phyloP scores from a whole-genome alignment of 2,329 filamentous ascomycete genomes.

The Cladosporium cucumerinum region DNA sequence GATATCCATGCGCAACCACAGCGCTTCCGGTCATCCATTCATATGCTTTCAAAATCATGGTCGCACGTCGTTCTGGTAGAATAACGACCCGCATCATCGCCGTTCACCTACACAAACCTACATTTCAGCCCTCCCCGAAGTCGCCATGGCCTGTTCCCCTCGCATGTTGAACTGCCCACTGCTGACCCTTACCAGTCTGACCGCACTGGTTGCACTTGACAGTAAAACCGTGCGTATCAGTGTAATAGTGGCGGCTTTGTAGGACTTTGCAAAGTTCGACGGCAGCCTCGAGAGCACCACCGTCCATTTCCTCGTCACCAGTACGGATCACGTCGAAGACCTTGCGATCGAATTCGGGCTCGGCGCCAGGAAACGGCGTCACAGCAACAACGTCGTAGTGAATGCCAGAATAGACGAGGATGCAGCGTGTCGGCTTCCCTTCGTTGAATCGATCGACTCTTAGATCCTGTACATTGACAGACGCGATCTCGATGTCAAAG shows the following conservation, averaged over 20 bases:
- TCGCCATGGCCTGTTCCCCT: conserved; percentile 57
- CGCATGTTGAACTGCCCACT: conserved; percentile 61
- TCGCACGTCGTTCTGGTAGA: background rate
- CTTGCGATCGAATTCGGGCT: conserved; percentile 75
- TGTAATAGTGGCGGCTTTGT: conserved; percentile 75
- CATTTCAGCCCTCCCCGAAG: conserved; percentile 45
- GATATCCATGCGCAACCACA: background rate
- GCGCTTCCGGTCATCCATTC: background rate
- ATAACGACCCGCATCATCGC: background rate
- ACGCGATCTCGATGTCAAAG: conserved; percentile 81
- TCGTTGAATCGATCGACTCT: conserved; percentile 76
- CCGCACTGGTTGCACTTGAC: conserved; percentile 74
- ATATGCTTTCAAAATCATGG: background rate
- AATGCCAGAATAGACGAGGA: conserved; percentile 86
- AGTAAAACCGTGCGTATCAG: conserved; percentile 76
- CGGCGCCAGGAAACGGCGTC: conserved; percentile 58
- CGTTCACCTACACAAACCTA: background rate
- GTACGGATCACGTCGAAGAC: conserved; percentile 57
- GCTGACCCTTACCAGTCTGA: conserved; percentile 65
- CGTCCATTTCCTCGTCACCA: conserved; percentile 43
- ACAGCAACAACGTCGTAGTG: conserved; percentile 90
- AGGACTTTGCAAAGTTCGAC: conserved; percentile 55
- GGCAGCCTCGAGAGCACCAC: conserved; percentile 58
- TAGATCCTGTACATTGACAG: conserved; percentile 71
- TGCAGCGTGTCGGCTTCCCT: conserved; percentile 63